Evolutionary conservation across 2,329 filamentous ascomycete species (phyloP).

Genomic region (Alternaria arborescens): DNA sequence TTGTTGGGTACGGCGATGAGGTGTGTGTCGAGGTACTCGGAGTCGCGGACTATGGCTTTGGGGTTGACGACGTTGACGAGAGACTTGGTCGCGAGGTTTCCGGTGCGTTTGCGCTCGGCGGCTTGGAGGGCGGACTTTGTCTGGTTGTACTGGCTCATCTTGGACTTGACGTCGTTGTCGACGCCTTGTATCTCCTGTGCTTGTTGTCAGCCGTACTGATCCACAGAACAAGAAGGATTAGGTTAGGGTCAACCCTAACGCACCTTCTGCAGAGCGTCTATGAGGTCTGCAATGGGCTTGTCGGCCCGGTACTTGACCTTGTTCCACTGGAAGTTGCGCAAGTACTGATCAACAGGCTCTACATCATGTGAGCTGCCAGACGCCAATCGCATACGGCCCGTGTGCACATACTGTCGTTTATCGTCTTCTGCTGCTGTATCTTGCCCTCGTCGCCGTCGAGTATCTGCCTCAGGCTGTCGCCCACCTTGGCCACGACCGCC

Average conservation of each 20-base stretch:
- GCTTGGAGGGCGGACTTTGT: conserved; percentile 84
- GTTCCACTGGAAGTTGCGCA: conserved; percentile 92
- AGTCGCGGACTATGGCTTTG: conserved; percentile 76
- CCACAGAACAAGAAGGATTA: no score
- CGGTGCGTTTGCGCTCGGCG: conserved; percentile 87
- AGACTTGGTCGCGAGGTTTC: conserved; percentile 93
- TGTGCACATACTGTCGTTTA: conserved; percentile 79
- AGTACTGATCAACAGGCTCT: conserved; percentile 97
- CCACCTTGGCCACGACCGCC: conserved; percentile 85
- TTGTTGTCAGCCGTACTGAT: no score
- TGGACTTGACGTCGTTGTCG: conserved; percentile 94
- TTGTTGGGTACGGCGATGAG: conserved; percentile 86
- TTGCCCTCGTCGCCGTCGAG: conserved; percentile 86
- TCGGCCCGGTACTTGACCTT: conserved; percentile 97
- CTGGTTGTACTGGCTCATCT: conserved; percentile 93
- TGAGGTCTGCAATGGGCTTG: conserved; percentile 85
- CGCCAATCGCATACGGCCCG: neutral
- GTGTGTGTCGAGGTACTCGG: conserved; percentile 96
- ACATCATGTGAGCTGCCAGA: conserved; percentile 20
- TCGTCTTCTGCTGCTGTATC: conserved; percentile 85
- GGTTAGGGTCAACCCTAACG: neutral
- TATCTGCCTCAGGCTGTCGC: conserved; percentile 82
- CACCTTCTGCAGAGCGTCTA: conserved; percentile 89
- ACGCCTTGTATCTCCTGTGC: conserved; percentile 83
- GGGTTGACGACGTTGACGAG: conserved; percentile 89